Evolutionary conservation across 2,329 filamentous ascomycete species (phyloP), one percentile per base, ranked within the genome.

Genomic region (Fusarium virguliforme): DNA sequence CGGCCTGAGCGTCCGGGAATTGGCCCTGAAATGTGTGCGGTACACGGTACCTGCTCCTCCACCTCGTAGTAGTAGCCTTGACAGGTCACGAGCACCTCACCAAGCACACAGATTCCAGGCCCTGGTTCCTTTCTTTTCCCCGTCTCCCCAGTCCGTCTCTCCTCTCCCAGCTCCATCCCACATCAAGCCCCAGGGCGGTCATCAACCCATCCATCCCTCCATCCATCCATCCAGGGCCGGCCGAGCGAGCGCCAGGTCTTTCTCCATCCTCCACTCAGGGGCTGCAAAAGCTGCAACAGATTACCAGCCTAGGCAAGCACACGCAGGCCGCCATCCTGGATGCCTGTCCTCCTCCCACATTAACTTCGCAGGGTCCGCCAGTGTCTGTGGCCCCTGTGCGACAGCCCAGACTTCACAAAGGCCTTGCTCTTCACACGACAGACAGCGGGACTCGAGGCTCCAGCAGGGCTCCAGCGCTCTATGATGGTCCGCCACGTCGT

Each of bases 401-500:
- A 56, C 57, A 34, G 12, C 57, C 64, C 61, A 18, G 32, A 55
- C 57, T 70, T 60, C 30, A 55, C 58, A 41, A 68, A 26, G 58
- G 48, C 59, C 59, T 64, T 60, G 51, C 38, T 63, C 41, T 65
- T 53, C 53, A 64, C 51, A 59, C 43, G 46, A 50, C 54, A 61
- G 46, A 35, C 56, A 37, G 68, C 58, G 60, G 67, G 53, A 68
- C 63, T 56, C 41, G 9, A 32, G 43, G 50, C 54, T 68, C 51
- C 54, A 54, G 40, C 56, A 67, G 40, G 30, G 51, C 60, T 62
- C 67, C 56, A 57, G 64, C 60, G 53, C 51, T 73, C 70, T 53
- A 54, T 40, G 51, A 57, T 43, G 48, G 62, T 41, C 66, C 69
- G 69, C 73, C 73, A 75, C 66, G 73, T 75, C 68, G 71, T 53